Base-by-base conservation (phyloP, 2,329 filamentous ascomycete species). In the Teratosphaeria destructans region DNA sequence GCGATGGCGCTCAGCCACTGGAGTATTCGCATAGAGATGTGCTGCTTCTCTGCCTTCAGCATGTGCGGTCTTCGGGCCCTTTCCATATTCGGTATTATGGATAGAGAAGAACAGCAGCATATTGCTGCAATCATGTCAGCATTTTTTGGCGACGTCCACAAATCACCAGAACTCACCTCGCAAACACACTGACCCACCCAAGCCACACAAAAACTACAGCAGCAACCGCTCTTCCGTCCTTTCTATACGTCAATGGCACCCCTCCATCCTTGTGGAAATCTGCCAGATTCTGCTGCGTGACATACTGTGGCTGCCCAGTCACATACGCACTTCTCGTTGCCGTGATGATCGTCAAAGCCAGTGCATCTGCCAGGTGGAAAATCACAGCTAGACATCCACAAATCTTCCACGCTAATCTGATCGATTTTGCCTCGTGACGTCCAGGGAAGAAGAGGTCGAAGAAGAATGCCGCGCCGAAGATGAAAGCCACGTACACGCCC, bases 361-460 rank as follows among this genome's bases (percentile, higher is more conserved):
- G 66, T 3, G 79, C 79, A 62, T 76, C 74, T 1, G 76, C 75
- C 1, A 82, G 69, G 14, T 77, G 74, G 63, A 81, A 75, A 11
- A 79, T 37, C 37, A 75, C 77, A 7, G 82, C 73, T 2, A 81
- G 66, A 1, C 82, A 69, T 0, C 78, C 78, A 62, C 76, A 80
- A 11, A 79, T 73, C 65, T 76, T 80, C 82, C 82, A 85, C 0
- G 81, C 78, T n/a, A 77, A 64, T 55, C 78, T 77, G 3, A 84
- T 80, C 23, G 73, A 68, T 23, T 62, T 67, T 3, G 73, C 77
- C 62, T 85, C 82, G 10, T 74, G 68, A 55, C 82, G 75, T 57
- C 81, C 80, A 0, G 82, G 82, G 80, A 81, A 84, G 72, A 84
- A 83, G 3, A 85, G 76, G 66, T 84, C 82, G 70, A 84, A 83